phyloP scores from a whole-genome alignment of 495 filamentous ascomycete genomes.

The Aspergillus sclerotiicarbonarius region DNA sequence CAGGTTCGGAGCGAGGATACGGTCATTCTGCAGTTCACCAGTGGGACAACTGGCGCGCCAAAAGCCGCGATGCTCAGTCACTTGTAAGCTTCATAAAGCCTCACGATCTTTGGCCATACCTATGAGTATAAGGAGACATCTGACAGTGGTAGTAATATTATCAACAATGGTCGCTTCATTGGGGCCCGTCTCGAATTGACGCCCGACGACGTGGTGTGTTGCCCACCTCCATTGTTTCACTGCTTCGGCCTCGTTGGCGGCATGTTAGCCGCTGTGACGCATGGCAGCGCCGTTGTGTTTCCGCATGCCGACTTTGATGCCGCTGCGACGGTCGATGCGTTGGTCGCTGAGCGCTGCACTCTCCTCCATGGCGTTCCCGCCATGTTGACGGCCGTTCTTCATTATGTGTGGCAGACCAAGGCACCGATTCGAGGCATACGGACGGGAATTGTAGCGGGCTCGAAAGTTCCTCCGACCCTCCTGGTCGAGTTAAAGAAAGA shows the following conservation, averaged over 20 bases:
- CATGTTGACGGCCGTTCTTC: slow-evolving; percentile 8
- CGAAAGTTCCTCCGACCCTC: neutral
- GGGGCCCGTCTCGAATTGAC: slow-evolving; percentile 66
- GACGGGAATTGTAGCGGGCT: slow-evolving; percentile 5
- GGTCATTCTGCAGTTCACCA: slow-evolving; percentile 28
- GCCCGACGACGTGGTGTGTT: slow-evolving; percentile 61
- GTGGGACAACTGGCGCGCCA: slow-evolving; percentile 57
- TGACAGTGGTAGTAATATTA: slow-evolving; percentile 50
- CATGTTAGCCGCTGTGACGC: neutral
- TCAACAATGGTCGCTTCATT: slow-evolving; percentile 76
- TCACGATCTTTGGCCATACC: no score
- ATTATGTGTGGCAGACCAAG: neutral
- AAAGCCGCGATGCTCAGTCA: slow-evolving; percentile 62
- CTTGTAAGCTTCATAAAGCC: slow-evolving; percentile 33
- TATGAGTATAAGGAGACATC: neutral
- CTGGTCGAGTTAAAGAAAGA: neutral
- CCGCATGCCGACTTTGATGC: slow-evolving; percentile 25
- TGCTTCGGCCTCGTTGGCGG: slow-evolving; percentile 4
- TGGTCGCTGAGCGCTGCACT: slow-evolving; percentile 2
- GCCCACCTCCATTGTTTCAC: slow-evolving; percentile 52
- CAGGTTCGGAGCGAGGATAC: no score
- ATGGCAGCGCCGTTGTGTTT: slow-evolving; percentile 41
- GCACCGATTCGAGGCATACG: neutral
- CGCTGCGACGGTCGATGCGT: neutral
- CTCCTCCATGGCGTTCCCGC: slow-evolving; percentile 11